Conservation (phyloP, 305 asterid species). For the Plantago lanceolata region DNA sequence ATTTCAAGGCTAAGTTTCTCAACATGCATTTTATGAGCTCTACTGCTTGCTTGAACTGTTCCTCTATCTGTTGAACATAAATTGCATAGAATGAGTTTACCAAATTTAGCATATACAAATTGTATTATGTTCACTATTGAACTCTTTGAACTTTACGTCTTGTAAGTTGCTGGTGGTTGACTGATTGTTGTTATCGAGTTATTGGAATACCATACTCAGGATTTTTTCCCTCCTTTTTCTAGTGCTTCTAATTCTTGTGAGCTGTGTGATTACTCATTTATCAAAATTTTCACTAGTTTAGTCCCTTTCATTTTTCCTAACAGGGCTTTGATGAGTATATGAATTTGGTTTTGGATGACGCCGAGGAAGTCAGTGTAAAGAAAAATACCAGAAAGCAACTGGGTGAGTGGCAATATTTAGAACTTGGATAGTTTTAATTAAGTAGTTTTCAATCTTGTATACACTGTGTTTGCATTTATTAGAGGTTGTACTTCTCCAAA, state of each 20-base stretch:
- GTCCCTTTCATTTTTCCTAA: conserved; percentile 1
- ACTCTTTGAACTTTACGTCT: background rate
- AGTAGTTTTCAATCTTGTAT: background rate
- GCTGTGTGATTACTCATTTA: too few relatives aligned
- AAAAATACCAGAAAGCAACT: conserved; percentile 57
- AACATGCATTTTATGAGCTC: too few relatives aligned
- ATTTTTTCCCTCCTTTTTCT: too few relatives aligned
- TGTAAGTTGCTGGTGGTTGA: background rate
- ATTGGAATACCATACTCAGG: too few relatives aligned
- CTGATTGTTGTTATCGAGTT: background rate
- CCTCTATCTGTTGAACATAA: too few relatives aligned
- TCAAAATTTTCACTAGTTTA: background rate
- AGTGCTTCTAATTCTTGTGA: too few relatives aligned
- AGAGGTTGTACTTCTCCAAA: too few relatives aligned
- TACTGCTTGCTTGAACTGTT: too few relatives aligned
- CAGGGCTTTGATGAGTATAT: conserved; percentile 68
- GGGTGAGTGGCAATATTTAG: conserved; percentile 29
- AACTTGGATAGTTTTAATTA: background rate
- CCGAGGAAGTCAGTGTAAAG: conserved; percentile 56
- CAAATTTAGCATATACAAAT: background rate
- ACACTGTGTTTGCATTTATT: too few relatives aligned
- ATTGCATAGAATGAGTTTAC: too few relatives aligned
- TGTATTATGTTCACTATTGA: background rate
- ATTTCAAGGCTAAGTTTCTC: too few relatives aligned
- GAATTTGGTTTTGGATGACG: conserved; percentile 62